These are phyloP conservation scores for Pythium folliculosum DNA, from an alignment of 352 stramenopile genomes.

Conservation along the genomic window DNA sequence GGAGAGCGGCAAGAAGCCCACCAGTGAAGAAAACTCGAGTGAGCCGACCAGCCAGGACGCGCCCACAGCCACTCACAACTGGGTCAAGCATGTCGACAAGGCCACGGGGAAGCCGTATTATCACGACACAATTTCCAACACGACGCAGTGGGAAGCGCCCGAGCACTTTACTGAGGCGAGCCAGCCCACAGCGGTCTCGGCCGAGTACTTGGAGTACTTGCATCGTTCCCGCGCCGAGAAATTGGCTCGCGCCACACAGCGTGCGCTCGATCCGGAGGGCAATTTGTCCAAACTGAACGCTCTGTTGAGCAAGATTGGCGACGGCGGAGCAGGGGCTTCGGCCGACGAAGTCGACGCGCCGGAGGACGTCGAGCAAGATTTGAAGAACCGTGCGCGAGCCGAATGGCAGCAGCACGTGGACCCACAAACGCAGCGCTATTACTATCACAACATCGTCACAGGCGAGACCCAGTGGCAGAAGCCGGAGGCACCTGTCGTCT, in stretches of 20 bases:
- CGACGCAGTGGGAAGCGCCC: constrained; percentile 75
- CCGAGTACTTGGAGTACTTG: constrained; percentile 74
- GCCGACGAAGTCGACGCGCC: constrained; percentile 13
- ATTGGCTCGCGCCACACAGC: constrained; percentile 55
- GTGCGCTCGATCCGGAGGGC: constrained; percentile 67
- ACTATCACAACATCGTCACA: constrained; percentile 84
- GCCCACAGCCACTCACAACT: constrained; percentile 28
- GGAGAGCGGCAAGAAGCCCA: not conserved
- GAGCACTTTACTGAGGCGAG: constrained; percentile 44
- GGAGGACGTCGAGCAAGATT: constrained; percentile 28
- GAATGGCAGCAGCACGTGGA: constrained; percentile 89
- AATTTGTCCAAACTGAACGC: constrained; percentile 72
- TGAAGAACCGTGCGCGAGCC: constrained; percentile 27
- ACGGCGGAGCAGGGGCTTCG: constrained; percentile 9
- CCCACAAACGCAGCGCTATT: constrained; percentile 73
- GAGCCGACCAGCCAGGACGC: constrained; percentile 3
- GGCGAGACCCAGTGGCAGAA: constrained; percentile 80
- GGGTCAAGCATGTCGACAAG: constrained; percentile 76
- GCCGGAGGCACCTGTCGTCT: constrained; percentile 64
- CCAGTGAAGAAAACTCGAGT: constrained; percentile 26
- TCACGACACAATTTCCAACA: constrained; percentile 57
- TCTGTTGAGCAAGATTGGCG: constrained; percentile 66
- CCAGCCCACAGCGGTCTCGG: constrained; percentile 25
- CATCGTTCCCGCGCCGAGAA: constrained; percentile 52
- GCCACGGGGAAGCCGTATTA: constrained; percentile 75